These are phyloP conservation scores for Clausena lansium DNA, from an alignment of 345 rosid species.

Conservation along the genomic window DNA sequence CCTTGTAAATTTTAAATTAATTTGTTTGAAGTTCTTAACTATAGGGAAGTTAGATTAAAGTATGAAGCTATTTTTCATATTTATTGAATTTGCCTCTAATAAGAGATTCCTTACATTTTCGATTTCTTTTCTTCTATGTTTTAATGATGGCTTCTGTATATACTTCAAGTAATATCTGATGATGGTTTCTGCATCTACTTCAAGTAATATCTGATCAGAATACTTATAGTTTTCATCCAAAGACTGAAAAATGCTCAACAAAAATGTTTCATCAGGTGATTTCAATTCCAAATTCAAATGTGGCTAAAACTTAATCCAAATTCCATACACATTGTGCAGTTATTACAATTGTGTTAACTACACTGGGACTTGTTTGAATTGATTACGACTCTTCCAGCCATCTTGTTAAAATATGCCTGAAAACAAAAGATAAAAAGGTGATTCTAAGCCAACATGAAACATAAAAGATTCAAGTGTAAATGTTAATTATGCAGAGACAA, in stretches of 20 bases:
- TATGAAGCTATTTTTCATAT: neutral
- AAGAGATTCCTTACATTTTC: neutral
- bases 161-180: neutral
- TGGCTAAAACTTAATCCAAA: neutral
- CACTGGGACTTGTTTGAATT: slow-evolving; percentile 15
- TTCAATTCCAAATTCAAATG: too few species aligned
- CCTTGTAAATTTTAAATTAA: neutral
- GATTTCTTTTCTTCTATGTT: neutral
- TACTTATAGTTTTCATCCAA: neutral
- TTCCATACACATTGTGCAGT: slow-evolving; percentile 25
- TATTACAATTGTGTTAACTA: slow-evolving; percentile 20
- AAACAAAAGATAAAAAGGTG: neutral
- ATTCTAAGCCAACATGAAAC: neutral
- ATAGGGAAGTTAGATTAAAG: neutral
- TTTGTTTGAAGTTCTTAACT: neutral
- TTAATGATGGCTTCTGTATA: neutral
- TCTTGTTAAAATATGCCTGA: slow-evolving; percentile 8
- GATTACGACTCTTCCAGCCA: slow-evolving; percentile 22
- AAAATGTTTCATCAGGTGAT: neutral
- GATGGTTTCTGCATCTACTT: too few species aligned
- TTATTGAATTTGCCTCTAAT: neutral
- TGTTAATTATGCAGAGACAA: neutral
- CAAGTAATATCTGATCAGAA: neutral
- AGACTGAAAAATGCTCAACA: neutral
- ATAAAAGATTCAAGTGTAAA: neutral